Base-by-base conservation (phyloP, 2,329 filamentous ascomycete genomes). In the Alternaria ventricosa region DNA sequence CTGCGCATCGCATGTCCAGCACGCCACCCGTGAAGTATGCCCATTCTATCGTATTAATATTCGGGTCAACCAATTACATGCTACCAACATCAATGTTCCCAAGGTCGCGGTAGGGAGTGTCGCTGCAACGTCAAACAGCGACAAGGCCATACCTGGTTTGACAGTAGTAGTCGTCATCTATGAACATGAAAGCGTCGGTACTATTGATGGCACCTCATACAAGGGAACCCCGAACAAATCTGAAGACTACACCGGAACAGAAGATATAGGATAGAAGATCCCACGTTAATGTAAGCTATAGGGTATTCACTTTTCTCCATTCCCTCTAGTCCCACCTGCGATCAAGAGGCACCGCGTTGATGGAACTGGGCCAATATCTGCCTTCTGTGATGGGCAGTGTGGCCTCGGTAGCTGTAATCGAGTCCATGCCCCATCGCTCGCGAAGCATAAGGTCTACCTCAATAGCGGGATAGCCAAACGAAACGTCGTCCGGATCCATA, bases 361-460 rank as follows among this genome's bases (percentile, higher is more conserved):
- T 18, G 1, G 43, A n/a, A 2, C n/a, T 36, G 6, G 66, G 66
- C 66, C 66, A 68, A 28, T 63, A 68, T 15, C 28, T 58, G 20
- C 66, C 66, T 30, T 62, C 55, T 11, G 12, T 54, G 18, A 67
- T 18, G 6, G 60, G 51, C 3, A 23, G 15, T 10, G 20, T 67
- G 18, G 60, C 41, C 46, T 7, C 28, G 7, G 25, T 61, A 22
- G 62, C 63, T 0, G 51, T 23, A 15, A 23, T 30, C 9, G 57
- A 45, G 2, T 30, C 18, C n/a, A 68, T 55, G 8, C 66, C 66
- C 66, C 66, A 68, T 60, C 66, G 58, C 49, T 68, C 61, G 10
- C 27, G 22, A n/a, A 68, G 51, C 7, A 64, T 33, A 1, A 20
- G 15, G 10, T 22, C 28, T 20, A 57, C 1, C 5, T 68, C 60